Evolutionary conservation across 2,329 filamentous ascomycete genomes (phyloP), one percentile per base, ranked within the genome.

Genomic region (Pyrenophora teres): DNA sequence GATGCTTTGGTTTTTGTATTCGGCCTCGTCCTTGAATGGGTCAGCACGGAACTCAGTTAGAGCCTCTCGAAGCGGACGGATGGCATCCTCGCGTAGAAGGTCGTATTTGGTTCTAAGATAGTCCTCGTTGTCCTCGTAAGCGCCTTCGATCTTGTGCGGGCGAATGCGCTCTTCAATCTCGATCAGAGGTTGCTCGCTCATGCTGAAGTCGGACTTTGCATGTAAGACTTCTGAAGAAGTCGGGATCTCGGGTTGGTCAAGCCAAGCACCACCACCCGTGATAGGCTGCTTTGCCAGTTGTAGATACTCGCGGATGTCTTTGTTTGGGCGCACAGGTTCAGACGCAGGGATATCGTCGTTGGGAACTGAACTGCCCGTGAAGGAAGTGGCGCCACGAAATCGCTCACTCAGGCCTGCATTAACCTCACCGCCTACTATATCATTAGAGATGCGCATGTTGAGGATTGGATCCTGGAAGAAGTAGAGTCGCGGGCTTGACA

Each of bases 41-140:
- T 55, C 46, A 7, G 50, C 44, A 6, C 63, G 63, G 36, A 65
- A 52, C 10, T 79, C 73, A 0, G 76, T 74, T 1, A 96, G 81
- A 0, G 89, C 86, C 55, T 84, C 80, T 6, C 91, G 82, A 0
- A 96, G 77, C 1, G 86, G 81, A 10, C 87, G 82, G 3, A 89
- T 77, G 0, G 85, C 83, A 66, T 96, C 91, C 64, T 91, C 88
- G 2, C 92, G 82, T 6, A 91, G 78, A 1, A 96, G 81, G 3
- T 84, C 78, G 66, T 94, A 96, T 42, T 95, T 89, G 0, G 84
- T 81, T 27, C 83, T 77, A 0, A 96, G 77, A 51, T 96, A 96
- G 0, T 80, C 77, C 1, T 84, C 79, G 39, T 83, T 87, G 4
- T 78, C 83, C 0, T 73, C 57, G 78, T 87, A 93, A 0, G 85